phyloP scores from a whole-genome alignment of 257 asterid genomes.

The Petunia axillaris region DNA sequence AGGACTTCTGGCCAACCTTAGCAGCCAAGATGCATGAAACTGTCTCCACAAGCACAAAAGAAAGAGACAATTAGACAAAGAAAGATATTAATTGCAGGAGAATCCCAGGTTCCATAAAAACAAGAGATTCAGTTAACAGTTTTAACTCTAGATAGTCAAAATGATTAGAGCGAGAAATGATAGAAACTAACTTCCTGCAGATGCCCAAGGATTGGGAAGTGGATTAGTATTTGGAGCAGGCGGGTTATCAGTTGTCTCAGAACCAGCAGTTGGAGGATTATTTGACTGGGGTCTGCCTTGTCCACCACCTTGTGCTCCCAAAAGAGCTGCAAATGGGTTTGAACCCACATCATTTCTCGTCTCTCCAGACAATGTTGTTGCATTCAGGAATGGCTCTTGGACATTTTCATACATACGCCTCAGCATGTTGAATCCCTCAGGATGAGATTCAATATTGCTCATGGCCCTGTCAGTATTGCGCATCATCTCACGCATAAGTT shows the following conservation, averaged over 20 bases:
- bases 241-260: constrained; percentile 40
- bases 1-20: constrained; percentile 8
- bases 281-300: constrained; percentile 35
- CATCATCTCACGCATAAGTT: constrained; percentile 74
- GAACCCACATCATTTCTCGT: constrained; percentile 42
- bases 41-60: neutral
- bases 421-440: constrained; percentile 70
- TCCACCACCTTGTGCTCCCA: constrained; percentile 51
- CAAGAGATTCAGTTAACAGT: constrained; percentile 15
- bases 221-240: constrained; percentile 65
- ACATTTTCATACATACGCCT: constrained; percentile 72
- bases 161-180: neutral
- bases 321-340: constrained; percentile 60
- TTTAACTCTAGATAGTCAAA: neutral
- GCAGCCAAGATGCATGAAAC: neutral
- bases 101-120: neutral
- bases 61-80: neutral
- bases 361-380: constrained; percentile 55
- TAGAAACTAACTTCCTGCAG: constrained; percentile 45
- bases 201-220: constrained; percentile 70
- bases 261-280: constrained; percentile 39
- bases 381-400: constrained; percentile 63
- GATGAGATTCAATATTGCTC: constrained; percentile 67
- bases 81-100: constrained; percentile 2
- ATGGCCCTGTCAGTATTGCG: constrained; percentile 68